Evolutionary conservation across 768 basidiomycete genomes (phyloP), one percentile per base, ranked within the genome.

Genomic region (Tephrocybe sp.): DNA sequence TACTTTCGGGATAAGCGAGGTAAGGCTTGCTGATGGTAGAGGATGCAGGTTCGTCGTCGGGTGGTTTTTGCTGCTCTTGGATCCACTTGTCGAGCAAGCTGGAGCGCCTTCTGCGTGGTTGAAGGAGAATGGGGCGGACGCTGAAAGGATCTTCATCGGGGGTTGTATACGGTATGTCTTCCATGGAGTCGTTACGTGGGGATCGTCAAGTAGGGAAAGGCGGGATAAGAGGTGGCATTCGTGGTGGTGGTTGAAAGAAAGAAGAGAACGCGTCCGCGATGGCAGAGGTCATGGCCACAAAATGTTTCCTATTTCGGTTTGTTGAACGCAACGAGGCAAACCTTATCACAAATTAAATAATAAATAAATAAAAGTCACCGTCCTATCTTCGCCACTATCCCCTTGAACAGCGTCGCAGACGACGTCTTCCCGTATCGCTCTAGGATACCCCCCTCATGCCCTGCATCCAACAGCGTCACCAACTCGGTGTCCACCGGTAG

Each of bases 401-500:
- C 66, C 56, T 69, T 63, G 67, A 95, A 93, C 18, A 93, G 63
- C 63, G 74, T 77, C 34, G 80, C 79, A 2, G 90, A 87, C 11
- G 83, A 68, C 24, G 93, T 95, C 57, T 65, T 67, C 59, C 71
- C 57, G 64, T 95, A 95, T 57, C 74, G 70, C 49, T 72, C 67
- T 49, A 89, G 65, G 50, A 94, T 66, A 13, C 64, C 70, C 30
- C 55, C 57, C 39, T 54, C 61, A 21, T 58, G 73, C 30, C 77
- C 83, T 3, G 80, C 85, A 60, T 98, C 95, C 54, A 99, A 69
- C 45, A 98, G 65, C 18, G 80, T 79, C 36, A 94, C 93, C 25
- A 99, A 79, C 57, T 91, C 91, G 0, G 90, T 87, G 72, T 98
- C 97, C 33, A 99, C 86, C 5, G 97, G 97, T 31, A 99, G 73